Evolutionary conservation across 1,139 yeast genomes (phyloP).

Genomic region (Ogataea hybrid): DNA sequence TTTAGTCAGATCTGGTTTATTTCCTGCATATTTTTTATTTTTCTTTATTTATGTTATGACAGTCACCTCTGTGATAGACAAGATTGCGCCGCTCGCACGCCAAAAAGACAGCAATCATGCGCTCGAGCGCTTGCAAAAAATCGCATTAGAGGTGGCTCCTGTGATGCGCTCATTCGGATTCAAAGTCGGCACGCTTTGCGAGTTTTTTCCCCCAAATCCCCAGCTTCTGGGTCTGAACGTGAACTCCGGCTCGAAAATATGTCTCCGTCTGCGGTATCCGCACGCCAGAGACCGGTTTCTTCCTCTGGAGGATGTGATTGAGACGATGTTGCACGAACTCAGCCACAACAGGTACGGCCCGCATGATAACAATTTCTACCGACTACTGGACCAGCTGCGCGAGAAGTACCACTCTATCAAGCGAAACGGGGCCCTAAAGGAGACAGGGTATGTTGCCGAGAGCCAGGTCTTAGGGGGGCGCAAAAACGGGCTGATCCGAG

Average conservation of each 20-base stretch:
- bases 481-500: slow-evolving; percentile 29
- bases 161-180: slow-evolving; percentile 67
- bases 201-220: slow-evolving; percentile 74
- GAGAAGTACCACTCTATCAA: slow-evolving; percentile 56
- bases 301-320: slow-evolving; percentile 67
- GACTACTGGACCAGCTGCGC: slow-evolving; percentile 58
- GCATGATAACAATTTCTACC: slow-evolving; percentile 73
- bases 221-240: slow-evolving; percentile 78
- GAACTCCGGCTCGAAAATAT: slow-evolving; percentile 75
- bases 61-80: slow-evolving; percentile 2
- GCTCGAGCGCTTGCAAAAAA: slow-evolving; percentile 52
- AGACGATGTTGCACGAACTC: slow-evolving; percentile 86
- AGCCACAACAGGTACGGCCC: slow-evolving; percentile 80
- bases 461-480: slow-evolving; percentile 53
- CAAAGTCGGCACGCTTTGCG: slow-evolving; percentile 68
- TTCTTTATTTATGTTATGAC: slow-evolving; percentile 4
- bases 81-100: slow-evolving; percentile 54
- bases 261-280: slow-evolving; percentile 66
- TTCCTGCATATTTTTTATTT: neutral
- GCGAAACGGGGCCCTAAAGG: slow-evolving; percentile 40
- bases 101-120: slow-evolving; percentile 54
- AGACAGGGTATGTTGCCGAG: slow-evolving; percentile 45
- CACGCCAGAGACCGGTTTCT: slow-evolving; percentile 55
- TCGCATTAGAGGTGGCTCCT: slow-evolving; percentile 67
- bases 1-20: no score